Percentiles rank a stretch among this genome's conserved stretches.
Conservation (phyloP, 495 filamentous ascomycete species). For the Lasiosphaeria hispida region DNA sequence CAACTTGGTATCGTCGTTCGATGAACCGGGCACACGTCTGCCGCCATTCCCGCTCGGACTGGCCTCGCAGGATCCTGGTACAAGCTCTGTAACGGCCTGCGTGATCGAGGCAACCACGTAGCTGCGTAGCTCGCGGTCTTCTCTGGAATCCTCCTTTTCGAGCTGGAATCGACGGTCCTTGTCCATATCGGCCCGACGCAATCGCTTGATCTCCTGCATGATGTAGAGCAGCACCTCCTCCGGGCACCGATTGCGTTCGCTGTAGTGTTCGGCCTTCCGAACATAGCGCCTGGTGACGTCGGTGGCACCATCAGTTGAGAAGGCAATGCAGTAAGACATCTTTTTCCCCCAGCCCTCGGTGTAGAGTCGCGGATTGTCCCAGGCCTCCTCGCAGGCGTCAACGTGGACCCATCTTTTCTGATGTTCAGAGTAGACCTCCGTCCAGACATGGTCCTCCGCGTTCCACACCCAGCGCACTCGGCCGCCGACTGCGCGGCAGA, state of each 20-base stretch:
- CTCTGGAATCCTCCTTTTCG: conserved; percentile 83
- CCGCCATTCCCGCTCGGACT: conserved; percentile 21
- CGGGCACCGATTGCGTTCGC: conserved; percentile 67
- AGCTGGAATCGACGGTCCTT: conserved; percentile 79
- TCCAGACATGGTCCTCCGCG: conserved; percentile 95
- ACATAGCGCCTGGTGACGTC: conserved; percentile 97
- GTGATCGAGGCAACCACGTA: conserved; percentile 74
- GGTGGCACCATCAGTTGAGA: conserved; percentile 90
- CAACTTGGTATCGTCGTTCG: conserved; percentile 46
- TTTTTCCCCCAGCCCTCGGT: conserved; percentile 93
- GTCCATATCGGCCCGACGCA: conserved; percentile 71
- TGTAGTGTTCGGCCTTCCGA: conserved; percentile 71
- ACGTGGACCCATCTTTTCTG: conserved; percentile 96
- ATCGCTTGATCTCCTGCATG: conserved; percentile 80
- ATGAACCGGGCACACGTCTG: conserved; percentile 15
- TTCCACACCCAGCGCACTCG: conserved; percentile 99
- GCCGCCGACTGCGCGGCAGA: conserved; percentile 87
- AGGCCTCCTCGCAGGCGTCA: conserved; percentile 89
- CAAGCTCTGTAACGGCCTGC: conserved; percentile 48
- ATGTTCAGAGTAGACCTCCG: conserved; percentile 94
- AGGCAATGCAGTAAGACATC: conserved; percentile 94
- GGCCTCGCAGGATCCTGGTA: conserved; percentile 31
- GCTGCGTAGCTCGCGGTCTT: conserved; percentile 75
- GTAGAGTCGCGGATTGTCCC: conserved; percentile 93
- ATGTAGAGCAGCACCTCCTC: conserved; percentile 90